A percentile compares a stretch with the other conserved stretches of the same genome.
phyloP scores from a whole-genome alignment of 768 basidiomycete genomes.

The Dioszegia crocea region DNA sequence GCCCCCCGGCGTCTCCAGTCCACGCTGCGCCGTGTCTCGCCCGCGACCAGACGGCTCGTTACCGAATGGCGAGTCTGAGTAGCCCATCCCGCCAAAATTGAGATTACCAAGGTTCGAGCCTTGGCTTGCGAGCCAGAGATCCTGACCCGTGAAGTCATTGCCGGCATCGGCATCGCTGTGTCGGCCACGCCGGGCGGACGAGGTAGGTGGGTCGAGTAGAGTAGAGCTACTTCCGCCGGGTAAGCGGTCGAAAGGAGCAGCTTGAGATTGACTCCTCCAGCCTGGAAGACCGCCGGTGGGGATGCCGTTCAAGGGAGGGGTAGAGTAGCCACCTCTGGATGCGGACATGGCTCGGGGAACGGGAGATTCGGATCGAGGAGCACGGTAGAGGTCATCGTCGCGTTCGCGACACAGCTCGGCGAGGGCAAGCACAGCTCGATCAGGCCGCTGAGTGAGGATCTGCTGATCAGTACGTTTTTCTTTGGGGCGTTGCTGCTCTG shows the following conservation, averaged over 20 bases:
- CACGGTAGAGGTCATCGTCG: conserved; percentile 54
- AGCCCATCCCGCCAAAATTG: conserved; percentile 3
- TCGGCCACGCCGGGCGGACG: conserved; percentile 23
- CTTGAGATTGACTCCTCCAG: conserved; percentile 40
- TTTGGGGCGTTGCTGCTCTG: not conserved
- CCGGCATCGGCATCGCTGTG: conserved; percentile 27
- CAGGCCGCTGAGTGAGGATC: conserved; percentile 72
- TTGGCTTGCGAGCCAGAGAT: conserved; percentile 47
- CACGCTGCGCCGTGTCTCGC: conserved; percentile 35
- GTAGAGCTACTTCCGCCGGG: conserved; percentile 14
- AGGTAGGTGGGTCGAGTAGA: conserved; percentile 21
- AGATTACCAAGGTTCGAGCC: conserved; percentile 41
- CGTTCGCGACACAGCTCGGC: conserved; percentile 90
- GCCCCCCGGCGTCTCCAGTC: conserved; percentile 35
- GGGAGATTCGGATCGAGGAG: conserved; percentile 48
- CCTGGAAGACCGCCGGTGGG: conserved; percentile 12
- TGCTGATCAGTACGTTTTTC: conserved; percentile 42
- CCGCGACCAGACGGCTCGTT: conserved; percentile 22
- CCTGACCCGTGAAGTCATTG: conserved; percentile 39
- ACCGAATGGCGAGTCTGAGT: conserved; percentile 30
- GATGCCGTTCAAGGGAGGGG: conserved; percentile 25
- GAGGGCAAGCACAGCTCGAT: conserved; percentile 73
- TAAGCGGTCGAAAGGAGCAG: conserved; percentile 41
- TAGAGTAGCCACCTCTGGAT: conserved; percentile 26
- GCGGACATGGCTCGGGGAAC: conserved; percentile 38